A percentile compares a stretch with the other conserved stretches of the same genome.
These are phyloP conservation scores for Alternaria solani DNA, from an alignment of 2,329 filamentous ascomycete genomes.

Conservation along the genomic window DNA sequence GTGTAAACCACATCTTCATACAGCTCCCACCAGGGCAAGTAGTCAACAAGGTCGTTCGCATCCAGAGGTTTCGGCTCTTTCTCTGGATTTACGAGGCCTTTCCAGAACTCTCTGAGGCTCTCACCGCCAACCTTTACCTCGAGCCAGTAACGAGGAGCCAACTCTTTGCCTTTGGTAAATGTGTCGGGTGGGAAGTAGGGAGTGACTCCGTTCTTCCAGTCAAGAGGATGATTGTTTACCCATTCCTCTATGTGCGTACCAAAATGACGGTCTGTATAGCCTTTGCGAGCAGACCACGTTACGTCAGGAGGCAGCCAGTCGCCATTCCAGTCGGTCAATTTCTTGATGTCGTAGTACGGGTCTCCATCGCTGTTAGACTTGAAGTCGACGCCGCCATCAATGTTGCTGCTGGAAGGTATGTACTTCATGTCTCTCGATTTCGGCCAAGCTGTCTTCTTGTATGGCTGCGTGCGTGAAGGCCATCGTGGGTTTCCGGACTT, in stretches of 20 bases:
- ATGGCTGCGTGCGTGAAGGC: constrained; percentile 13
- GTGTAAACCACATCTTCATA: constrained; percentile 23
- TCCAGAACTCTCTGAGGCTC: constrained; percentile 39
- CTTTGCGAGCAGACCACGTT: constrained; percentile 55
- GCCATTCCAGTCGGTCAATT: constrained; percentile 57
- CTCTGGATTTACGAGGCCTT: constrained; percentile 14
- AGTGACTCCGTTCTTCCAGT: neutral
- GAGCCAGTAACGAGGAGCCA: constrained; percentile 44
- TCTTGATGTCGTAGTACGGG: constrained; percentile 45
- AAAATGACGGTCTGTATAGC: constrained; percentile 42
- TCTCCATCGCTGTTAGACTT: constrained; percentile 44
- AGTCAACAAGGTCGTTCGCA: constrained; percentile 31
- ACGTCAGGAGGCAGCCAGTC: constrained; percentile 57
- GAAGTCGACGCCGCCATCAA: constrained; percentile 32
- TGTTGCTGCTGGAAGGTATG: constrained; percentile 23
- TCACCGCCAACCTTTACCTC: constrained; percentile 33
- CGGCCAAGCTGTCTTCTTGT: constrained; percentile 32
- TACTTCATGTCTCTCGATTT: constrained; percentile 41
- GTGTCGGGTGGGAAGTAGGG: neutral
- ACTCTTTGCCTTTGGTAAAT: constrained; percentile 24
- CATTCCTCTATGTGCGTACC: constrained; percentile 45
- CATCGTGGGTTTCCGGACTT: constrained; percentile 23
- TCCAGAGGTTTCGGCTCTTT: constrained; percentile 35
- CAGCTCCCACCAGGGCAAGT: constrained; percentile 43
- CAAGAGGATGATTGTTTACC: constrained; percentile 29